These are phyloP conservation scores for Jacaranda copaia DNA, from an alignment of 257 asterid genomes.

Conservation along the genomic window DNA sequence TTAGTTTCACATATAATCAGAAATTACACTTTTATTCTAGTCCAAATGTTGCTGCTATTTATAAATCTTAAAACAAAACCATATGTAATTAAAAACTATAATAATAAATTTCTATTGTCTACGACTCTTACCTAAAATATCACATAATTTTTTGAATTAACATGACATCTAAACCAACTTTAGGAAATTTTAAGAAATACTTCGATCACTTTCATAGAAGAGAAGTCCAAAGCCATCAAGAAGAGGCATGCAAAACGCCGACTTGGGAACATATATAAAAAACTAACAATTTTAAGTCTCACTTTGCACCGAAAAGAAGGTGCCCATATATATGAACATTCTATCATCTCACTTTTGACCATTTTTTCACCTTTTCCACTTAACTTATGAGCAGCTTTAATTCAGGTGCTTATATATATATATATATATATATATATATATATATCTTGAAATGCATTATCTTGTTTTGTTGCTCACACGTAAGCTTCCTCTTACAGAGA, in stretches of 20 bases:
- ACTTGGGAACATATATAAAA: conserved; percentile 15
- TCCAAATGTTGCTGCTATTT: no score
- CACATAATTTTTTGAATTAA: no score
- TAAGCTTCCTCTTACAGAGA: conserved; percentile 39
- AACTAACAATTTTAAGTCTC: background rate
- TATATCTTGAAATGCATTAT: conserved; percentile 43
- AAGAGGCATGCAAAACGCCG: conserved; percentile 37
- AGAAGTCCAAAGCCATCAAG: conserved; percentile 29
- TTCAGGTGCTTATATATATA: conserved; percentile 34
- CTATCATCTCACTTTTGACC: conserved; percentile 21
- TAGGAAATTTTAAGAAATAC: no score
- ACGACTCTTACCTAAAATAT: no score
- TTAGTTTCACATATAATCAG: no score
- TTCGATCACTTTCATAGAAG: background rate
- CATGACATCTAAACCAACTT: no score
- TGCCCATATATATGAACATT: conserved; percentile 26
- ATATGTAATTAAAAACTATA: no score
- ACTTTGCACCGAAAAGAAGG: conserved; percentile 51
- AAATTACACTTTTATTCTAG: no score
- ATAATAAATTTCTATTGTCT: no score
- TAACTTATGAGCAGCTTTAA: conserved; percentile 21
- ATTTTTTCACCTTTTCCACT: background rate
- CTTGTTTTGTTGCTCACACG: conserved; percentile 55
- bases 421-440: no score
- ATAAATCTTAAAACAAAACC: no score